A percentile compares a stretch with the other conserved stretches of the same genome.
These are phyloP conservation scores for Xylariaceae sp. DNA, from an alignment of 2,329 filamentous ascomycete species.

Conservation along the genomic window DNA sequence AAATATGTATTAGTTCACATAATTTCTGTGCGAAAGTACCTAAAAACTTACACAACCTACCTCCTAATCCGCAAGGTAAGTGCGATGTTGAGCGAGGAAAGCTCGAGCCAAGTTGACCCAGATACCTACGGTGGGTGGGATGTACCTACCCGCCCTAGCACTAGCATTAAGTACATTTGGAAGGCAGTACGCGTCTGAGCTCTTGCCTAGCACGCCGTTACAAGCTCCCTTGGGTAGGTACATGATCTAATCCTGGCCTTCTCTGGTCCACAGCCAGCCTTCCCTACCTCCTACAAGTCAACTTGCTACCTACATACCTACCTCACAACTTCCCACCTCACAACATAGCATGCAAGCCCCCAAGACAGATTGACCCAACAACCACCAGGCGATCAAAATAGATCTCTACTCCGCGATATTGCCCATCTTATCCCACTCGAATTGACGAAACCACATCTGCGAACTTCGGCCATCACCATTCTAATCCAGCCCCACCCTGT, in stretches of 20 bases:
- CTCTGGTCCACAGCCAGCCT: slow-evolving; percentile 22
- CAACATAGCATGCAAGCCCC: slow-evolving; percentile 5
- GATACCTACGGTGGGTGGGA: background rate
- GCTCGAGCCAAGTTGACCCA: background rate
- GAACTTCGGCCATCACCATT: background rate
- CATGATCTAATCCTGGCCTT: slow-evolving; percentile 12
- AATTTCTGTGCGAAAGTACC: background rate
- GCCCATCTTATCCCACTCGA: background rate
- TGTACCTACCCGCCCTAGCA: background rate
- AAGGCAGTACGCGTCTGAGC: slow-evolving; percentile 29
- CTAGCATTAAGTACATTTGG: slow-evolving; percentile 1
- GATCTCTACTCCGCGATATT: background rate
- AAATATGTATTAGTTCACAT: too few species aligned
- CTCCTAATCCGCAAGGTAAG: too few species aligned
- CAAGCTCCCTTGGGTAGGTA: background rate
- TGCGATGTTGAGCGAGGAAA: too few species aligned
- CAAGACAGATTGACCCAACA: slow-evolving; percentile 3
- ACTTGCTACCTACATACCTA: background rate
- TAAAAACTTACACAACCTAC: background rate
- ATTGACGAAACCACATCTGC: background rate
- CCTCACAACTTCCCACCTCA: background rate
- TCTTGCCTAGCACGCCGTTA: slow-evolving; percentile 30
- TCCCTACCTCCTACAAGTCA: slow-evolving; percentile 13
- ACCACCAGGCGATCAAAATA: background rate
- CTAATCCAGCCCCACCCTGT: slow-evolving; percentile 8